Percentiles rank a stretch among this genome's conserved stretches.
These are phyloP conservation scores for Graphilbum fragrans DNA, from an alignment of 2,329 filamentous ascomycete species.

Conservation along the genomic window DNA sequence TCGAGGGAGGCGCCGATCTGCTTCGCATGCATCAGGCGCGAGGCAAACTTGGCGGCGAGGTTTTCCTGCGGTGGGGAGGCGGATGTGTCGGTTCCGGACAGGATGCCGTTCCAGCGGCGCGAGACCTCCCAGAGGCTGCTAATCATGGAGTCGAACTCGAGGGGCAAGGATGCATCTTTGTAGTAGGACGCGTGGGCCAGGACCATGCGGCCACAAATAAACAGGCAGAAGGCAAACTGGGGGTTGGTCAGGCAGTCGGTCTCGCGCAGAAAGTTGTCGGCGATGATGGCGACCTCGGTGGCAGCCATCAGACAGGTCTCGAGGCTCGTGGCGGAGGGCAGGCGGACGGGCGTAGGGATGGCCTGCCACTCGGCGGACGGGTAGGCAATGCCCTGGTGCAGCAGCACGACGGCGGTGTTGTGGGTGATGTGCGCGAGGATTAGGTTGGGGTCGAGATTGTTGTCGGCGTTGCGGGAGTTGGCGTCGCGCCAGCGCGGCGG, in stretches of 20 bases:
- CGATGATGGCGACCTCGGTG: conserved; percentile 24
- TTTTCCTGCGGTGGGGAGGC: too few species aligned
- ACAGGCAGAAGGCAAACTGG: conserved; percentile 27
- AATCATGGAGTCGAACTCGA: too few species aligned
- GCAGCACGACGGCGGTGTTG: conserved; percentile 27
- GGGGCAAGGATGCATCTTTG: too few species aligned
- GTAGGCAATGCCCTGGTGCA: conserved; percentile 28
- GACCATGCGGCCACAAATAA: conserved; percentile 21
- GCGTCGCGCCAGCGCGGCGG: conserved; percentile 28
- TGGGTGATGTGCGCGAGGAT: conserved; percentile 29
- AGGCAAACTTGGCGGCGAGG: too few species aligned
- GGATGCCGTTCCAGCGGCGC: too few species aligned
- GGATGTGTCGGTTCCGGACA: too few species aligned
- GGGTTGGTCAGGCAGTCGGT: conserved; percentile 17
- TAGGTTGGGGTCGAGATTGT: conserved; percentile 30
- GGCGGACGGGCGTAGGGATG: conserved; percentile 12
- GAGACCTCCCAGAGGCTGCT: too few species aligned
- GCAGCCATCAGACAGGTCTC: conserved; percentile 27
- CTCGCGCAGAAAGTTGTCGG: conserved; percentile 21
- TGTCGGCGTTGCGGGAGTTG: conserved; percentile 24
- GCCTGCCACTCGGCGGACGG: conserved; percentile 19
- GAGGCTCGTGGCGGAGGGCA: conserved; percentile 24
- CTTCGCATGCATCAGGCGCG: too few species aligned
- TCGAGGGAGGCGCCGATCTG: too few species aligned
- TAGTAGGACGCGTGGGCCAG: conserved; percentile 21